These are phyloP conservation scores for Monilinia fructigena DNA, from an alignment of 2,329 filamentous ascomycete genomes.

Conservation along the genomic window DNA sequence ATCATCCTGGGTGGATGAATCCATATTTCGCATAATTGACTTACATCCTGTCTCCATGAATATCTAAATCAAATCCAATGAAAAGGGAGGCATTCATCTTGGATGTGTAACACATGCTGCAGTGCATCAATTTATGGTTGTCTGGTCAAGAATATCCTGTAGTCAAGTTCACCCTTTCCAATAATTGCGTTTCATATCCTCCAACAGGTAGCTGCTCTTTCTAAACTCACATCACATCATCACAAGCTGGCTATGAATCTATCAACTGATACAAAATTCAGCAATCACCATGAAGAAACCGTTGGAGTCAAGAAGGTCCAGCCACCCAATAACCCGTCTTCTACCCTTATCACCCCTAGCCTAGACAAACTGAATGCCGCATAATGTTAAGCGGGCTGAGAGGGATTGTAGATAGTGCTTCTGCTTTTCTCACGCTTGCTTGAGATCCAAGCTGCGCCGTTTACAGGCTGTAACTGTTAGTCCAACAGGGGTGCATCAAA, in stretches of 20 bases:
- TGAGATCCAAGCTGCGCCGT: not conserved
- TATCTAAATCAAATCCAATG: not conserved
- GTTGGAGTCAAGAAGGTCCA: not conserved
- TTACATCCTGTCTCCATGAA: not conserved
- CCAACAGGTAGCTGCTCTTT: not conserved
- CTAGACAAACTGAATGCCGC: not conserved
- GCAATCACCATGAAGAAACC: conserved; percentile 7
- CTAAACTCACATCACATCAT: not conserved
- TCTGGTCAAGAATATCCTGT: not conserved
- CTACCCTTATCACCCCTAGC: not conserved
- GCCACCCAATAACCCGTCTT: not conserved
- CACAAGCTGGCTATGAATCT: not conserved
- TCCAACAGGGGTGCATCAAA: conserved; percentile 2
- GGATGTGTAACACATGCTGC: not conserved
- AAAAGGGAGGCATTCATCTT: not conserved
- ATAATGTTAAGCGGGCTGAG: not conserved
- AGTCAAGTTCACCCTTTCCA: not conserved
- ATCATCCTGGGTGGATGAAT: not conserved
- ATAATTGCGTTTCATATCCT: not conserved
- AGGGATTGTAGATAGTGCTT: not conserved
- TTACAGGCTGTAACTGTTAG: not conserved
- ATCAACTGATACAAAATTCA: not conserved
- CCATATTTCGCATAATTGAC: not conserved
- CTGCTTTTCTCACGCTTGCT: not conserved
- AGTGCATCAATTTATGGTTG: too few species aligned